Evolutionary conservation across 768 basidiomycete species (phyloP), one percentile per base, ranked within the genome.

Genomic region (Auriscalpium orientale): DNA sequence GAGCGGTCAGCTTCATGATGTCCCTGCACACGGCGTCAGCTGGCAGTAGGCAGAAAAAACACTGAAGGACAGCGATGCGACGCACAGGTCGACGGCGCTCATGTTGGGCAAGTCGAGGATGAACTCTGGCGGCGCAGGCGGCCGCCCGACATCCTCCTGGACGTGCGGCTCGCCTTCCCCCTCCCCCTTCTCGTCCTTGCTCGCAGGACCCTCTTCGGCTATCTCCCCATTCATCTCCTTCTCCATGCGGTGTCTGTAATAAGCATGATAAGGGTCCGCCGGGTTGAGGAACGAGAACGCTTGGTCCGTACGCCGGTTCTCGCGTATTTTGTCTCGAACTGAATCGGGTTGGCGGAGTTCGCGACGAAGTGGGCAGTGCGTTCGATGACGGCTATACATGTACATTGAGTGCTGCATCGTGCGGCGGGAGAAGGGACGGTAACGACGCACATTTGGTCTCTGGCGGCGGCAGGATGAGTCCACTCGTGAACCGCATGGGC

Each of bases 201-300:
- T 53, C 53, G 46, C 52, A n/a, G 55, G 48, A 1, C 66, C 64
- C 34, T 87, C 89, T 40, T 90, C 90, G 13, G 81, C 75, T 9
- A 81, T 66, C 66, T 91, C 88, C 18, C 92, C 93, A 8, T 82
- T 82, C 52, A 81, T 74, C 59, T 93, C 82, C 67, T 84, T 85
- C 49, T 93, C 91, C 74, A 95, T 83, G 67, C 89, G 84, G 76
- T 95, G 84, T 67, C 90, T 85, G 69, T 99, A 99, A 74, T 99
- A 98, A 58, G 91, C 91, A 85, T 98, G 92, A 76, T 97, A 99
- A 62, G 97, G 92, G 78, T 99, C 97, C 49, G 83, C 83, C 59
- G 91, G 87, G 76, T 95, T 95, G 71, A 99, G 82, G 78, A 99
- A 99, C 56, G 95, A 93, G 79, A 98, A 99, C 74, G 97, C 95